Evolutionary conservation across 163 green algal species (phyloP), one percentile per base, ranked within the genome.

Genomic region (Scenedesmus sp.): DNA sequence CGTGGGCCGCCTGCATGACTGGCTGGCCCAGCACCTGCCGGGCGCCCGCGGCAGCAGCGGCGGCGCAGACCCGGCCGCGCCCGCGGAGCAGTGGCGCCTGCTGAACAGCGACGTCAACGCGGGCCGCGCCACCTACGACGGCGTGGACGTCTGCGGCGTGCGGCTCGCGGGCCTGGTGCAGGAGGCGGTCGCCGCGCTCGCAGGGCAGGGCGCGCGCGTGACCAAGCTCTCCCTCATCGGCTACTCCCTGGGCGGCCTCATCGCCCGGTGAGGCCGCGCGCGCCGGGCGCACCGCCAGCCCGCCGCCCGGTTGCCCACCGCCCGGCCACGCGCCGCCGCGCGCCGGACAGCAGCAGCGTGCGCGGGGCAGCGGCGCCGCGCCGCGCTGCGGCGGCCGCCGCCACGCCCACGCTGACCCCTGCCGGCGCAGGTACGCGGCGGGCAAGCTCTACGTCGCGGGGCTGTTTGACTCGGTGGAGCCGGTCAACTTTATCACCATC

Each of bases 401-500:
- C 18, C 53, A 62, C 20, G 53, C 18, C 53, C 18, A 33, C 22
- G 47, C 47, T 56, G 14, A 56, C 6, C 20, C 33, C 60, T 67
- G 60, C 20, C 31, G 60, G 33, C 29, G 60, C 33, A 72, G 74
- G n/a, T 81, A 75, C 60, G 74, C 74, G n/a, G 60, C 44, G 45
- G 74, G 74, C 62, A 81, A 81, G 29, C 45, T 81, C 60, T 67
- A 81, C 47, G 62, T 63, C 0, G n/a, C 33, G 24, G 74, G 74
- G 14, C 20, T 74, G 13, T 75, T 81, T 60, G 63, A 73, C 4
- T 5, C 56, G 13, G 33, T 88, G 17, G 28, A 26, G 2, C 74
- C 83, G 0, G 34, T 80, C 44, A 83, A 80, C 42, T 81, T 87
- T 33, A 80, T 89, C 47, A 86, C 83, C 26, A 78, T 90, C 7